Evolutionary conservation across 163 green algal species (phyloP).

Genomic region (Chloromonas sp.): DNA sequence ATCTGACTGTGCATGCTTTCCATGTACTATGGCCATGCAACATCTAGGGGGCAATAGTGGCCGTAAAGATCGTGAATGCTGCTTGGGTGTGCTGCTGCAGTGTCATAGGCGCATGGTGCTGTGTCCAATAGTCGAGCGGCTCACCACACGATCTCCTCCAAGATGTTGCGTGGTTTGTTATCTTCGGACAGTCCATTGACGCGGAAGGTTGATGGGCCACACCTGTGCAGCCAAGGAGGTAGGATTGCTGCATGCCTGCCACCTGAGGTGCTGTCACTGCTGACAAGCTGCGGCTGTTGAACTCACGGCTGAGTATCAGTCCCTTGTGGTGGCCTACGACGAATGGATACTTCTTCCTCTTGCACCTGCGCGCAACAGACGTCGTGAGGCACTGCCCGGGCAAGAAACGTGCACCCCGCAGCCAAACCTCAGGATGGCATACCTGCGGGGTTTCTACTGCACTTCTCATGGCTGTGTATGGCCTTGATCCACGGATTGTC

Average conservation of each 20-base stretch:
- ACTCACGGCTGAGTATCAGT: slow-evolving; percentile 61
- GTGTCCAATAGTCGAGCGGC: not conserved
- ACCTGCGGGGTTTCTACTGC: no score
- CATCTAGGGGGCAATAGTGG: not conserved
- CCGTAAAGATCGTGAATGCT: not conserved
- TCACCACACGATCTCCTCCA: slow-evolving; percentile 99
- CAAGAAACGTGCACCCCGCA: no score
- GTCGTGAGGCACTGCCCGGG: no score
- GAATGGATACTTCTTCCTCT: slow-evolving; percentile 63
- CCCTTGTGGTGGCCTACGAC: slow-evolving; percentile 64
- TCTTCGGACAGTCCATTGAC: slow-evolving; percentile 63
- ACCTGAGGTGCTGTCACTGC: not conserved
- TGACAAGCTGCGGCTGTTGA: not conserved
- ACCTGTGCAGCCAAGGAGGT: slow-evolving; percentile 33
- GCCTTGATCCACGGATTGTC: no score
- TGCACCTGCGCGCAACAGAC: slow-evolving; percentile 10
- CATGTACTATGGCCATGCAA: not conserved
- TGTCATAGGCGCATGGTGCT: no score
- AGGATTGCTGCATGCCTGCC: not conserved
- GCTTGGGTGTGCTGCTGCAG: not conserved
- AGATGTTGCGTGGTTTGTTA: slow-evolving; percentile 90
- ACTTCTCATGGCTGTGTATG: no score
- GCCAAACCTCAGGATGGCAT: no score
- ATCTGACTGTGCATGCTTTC: not conserved
- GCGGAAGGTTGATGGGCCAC: slow-evolving; percentile 67